Conservation (phyloP, 2,329 filamentous ascomycete genomes). For the Ophiostoma montium region DNA sequence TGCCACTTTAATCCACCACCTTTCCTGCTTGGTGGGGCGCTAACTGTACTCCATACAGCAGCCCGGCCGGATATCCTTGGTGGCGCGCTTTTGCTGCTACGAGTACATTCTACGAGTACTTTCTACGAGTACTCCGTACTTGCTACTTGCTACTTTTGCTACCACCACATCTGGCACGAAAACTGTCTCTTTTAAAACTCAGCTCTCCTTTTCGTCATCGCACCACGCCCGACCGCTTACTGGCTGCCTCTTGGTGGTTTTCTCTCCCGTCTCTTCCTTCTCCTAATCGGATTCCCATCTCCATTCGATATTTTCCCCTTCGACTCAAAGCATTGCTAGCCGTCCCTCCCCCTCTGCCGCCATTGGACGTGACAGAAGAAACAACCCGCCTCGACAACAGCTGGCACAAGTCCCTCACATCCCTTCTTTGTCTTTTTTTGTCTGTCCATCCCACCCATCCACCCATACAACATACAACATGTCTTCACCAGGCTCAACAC, state of each 20-base stretch:
- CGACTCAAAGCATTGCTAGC: too few relatives aligned
- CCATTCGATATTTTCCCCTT: background rate
- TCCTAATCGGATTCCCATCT: background rate
- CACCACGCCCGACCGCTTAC: background rate
- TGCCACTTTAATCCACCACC: background rate
- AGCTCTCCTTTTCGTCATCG: constrained; percentile 2
- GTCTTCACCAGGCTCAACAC: constrained; percentile 1
- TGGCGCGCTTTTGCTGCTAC: background rate
- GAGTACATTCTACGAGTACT: too few relatives aligned
- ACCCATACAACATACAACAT: background rate
- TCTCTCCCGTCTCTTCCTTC: background rate
- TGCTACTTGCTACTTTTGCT: background rate
- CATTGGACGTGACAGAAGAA: too few relatives aligned
- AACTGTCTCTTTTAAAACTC: constrained; percentile 1
- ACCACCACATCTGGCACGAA: background rate
- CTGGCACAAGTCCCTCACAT: background rate
- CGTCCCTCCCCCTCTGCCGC: too few relatives aligned
- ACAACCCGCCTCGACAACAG: background rate
- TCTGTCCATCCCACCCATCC: background rate
- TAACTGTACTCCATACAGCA: background rate
- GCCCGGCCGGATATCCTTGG: background rate
- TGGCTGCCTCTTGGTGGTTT: background rate
- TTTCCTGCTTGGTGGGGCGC: background rate
- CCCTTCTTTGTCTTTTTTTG: background rate
- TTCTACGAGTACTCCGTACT: background rate